Conservation (phyloP, 495 filamentous ascomycete genomes). For the Saxophila tyrrhenica region DNA sequence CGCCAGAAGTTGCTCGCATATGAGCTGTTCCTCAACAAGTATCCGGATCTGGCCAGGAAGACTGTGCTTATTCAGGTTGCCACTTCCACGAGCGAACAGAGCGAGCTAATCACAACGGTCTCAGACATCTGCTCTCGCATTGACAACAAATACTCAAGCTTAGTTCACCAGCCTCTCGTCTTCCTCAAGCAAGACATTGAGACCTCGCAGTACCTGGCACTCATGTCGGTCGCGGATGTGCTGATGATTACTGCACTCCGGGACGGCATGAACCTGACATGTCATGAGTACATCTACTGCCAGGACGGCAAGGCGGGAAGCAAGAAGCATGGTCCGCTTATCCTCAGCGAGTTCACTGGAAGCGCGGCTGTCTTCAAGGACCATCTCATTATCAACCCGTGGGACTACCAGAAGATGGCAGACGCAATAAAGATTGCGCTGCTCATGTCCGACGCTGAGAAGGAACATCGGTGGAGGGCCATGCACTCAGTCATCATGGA, state of each 20-base stretch:
- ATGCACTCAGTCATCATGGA: constrained; percentile 64
- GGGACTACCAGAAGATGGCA: constrained; percentile 79
- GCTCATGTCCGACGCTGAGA: constrained; percentile 62
- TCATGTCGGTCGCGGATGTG: constrained; percentile 77
- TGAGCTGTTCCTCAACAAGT: constrained; percentile 85
- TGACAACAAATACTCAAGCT: constrained; percentile 74
- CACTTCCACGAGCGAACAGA: constrained; percentile 73
- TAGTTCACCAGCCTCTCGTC: constrained; percentile 83
- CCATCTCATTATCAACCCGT: constrained; percentile 78
- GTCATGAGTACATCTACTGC: constrained; percentile 84
- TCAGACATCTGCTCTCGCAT: constrained; percentile 88
- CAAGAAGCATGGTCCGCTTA: constrained; percentile 75
- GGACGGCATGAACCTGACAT: constrained; percentile 91
- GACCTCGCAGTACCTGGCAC: constrained; percentile 78
- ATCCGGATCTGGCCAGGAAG: constrained; percentile 77
- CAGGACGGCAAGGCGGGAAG: constrained; percentile 62
- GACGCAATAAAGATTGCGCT: constrained; percentile 71
- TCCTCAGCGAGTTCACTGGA: constrained; percentile 87
- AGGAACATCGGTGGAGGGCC: constrained; percentile 58
- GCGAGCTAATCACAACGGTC: constrained; percentile 73
- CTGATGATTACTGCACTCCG: constrained; percentile 87
- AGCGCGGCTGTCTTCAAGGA: constrained; percentile 72
- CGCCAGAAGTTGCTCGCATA: constrained; percentile 85
- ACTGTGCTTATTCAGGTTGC: constrained; percentile 88
- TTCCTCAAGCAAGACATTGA: constrained; percentile 90